Conservation (phyloP, 768 basidiomycete genomes). For the Sutorius australiensis region DNA sequence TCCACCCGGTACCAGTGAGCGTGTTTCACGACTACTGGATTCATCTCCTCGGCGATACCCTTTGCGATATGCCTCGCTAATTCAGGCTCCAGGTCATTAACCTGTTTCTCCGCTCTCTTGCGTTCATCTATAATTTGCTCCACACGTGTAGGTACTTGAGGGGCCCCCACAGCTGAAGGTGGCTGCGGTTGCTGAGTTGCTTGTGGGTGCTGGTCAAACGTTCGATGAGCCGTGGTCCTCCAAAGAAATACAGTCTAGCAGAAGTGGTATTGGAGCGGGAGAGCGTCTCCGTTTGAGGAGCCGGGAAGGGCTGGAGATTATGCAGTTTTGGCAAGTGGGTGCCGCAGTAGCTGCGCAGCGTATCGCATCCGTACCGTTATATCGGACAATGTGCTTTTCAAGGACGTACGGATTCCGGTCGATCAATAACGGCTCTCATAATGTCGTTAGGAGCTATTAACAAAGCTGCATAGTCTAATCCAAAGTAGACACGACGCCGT, state of each 20-base stretch:
- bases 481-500: not conserved
- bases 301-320: constrained; percentile 66
- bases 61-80: constrained; percentile 49
- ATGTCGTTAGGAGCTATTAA: constrained; percentile 33
- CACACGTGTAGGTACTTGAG: constrained; percentile 66
- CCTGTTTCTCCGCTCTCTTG: constrained; percentile 61
- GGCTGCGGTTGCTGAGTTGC: constrained; percentile 49
- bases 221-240: constrained; percentile 71
- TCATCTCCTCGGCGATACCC: constrained; percentile 38
- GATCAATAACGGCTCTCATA: constrained; percentile 74
- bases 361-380: not conserved
- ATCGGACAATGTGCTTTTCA: constrained; percentile 5
- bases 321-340: constrained; percentile 80
- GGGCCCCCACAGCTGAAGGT: constrained; percentile 65
- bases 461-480: too few species aligned
- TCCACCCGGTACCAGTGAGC: constrained; percentile 61
- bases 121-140: constrained; percentile 63
- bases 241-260: constrained; percentile 74
- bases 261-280: constrained; percentile 59
- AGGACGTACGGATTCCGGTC: constrained; percentile 71
- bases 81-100: constrained; percentile 70
- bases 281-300: constrained; percentile 65
- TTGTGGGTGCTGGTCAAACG: constrained; percentile 59
- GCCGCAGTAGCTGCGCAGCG: constrained; percentile 60
- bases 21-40: constrained; percentile 41